phyloP scores from a whole-genome alignment of 2,329 filamentous ascomycete species.

The Colletotrichum sp. region DNA sequence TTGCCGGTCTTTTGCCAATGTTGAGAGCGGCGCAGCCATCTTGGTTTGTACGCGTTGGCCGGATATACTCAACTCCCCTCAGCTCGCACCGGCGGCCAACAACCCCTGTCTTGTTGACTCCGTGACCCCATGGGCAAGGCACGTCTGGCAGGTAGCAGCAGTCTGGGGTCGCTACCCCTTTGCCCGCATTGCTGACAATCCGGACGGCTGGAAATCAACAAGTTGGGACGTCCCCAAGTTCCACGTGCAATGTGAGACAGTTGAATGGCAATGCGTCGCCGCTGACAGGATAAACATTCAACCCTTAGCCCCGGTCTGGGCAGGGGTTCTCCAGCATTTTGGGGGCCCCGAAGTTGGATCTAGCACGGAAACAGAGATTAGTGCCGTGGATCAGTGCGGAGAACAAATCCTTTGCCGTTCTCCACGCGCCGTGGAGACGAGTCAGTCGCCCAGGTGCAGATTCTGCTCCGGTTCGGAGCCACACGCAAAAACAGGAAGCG shows the following conservation, averaged over 20 bases:
- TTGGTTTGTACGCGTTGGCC: not conserved
- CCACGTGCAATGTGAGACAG: constrained; percentile 14
- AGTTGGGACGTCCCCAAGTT: not conserved
- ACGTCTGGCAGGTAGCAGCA: not conserved
- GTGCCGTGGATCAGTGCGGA: constrained; percentile 13
- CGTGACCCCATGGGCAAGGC: not conserved
- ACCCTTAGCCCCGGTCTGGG: not conserved
- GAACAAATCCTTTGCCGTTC: not conserved
- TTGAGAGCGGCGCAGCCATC: not conserved
- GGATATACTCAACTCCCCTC: constrained; percentile 14
- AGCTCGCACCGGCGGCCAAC: not conserved
- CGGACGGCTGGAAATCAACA: not conserved
- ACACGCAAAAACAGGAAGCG: not conserved
- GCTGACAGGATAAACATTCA: constrained; percentile 20
- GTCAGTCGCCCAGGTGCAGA: constrained; percentile 13
- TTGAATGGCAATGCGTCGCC: not conserved
- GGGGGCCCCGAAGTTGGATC: constrained; percentile 4
- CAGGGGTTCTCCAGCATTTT: constrained; percentile 19
- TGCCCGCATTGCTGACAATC: not conserved
- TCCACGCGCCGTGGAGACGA: constrained; percentile 16
- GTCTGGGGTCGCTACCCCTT: constrained; percentile 1
- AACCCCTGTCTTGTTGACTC: not conserved
- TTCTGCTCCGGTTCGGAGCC: constrained; percentile 21
- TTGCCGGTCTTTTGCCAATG: not conserved
- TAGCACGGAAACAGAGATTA: constrained; percentile 5